Conservation (phyloP, 2,329 filamentous ascomycete species). For the Colletotrichum paranaense region DNA sequence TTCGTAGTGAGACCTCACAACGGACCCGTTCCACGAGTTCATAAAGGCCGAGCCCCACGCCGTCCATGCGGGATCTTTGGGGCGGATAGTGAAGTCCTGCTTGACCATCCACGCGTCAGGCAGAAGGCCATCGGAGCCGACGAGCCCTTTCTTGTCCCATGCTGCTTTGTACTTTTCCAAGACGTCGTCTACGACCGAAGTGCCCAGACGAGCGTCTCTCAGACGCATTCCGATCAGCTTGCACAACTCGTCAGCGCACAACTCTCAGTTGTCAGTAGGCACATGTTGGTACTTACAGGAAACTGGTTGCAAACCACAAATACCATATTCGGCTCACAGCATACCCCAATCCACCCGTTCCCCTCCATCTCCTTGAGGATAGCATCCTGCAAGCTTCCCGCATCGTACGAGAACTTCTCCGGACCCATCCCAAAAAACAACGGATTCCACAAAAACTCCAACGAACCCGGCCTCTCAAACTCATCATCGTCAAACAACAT, state of each 20-base stretch:
- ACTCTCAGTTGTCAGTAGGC: constrained; percentile 38
- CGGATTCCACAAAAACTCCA: constrained; percentile 52
- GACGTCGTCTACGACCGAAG: not conserved
- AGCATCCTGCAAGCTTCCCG: constrained; percentile 45
- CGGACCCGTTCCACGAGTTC: constrained; percentile 5
- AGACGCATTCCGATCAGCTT: constrained; percentile 31
- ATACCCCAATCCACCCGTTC: constrained; percentile 52
- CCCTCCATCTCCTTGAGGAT: constrained; percentile 51
- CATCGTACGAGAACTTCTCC: constrained; percentile 48
- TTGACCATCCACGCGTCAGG: not conserved
- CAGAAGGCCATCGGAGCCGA: not conserved
- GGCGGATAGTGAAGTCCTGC: not conserved
- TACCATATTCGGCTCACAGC: constrained; percentile 54
- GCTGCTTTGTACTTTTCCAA: not conserved
- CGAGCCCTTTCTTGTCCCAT: not conserved
- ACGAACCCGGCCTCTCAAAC: constrained; percentile 45
- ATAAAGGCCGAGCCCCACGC: not conserved
- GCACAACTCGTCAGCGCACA: not conserved
- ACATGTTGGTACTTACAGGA: constrained; percentile 44
- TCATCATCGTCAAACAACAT: constrained; percentile 56
- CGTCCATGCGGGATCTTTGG: not conserved
- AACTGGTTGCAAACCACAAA: constrained; percentile 57
- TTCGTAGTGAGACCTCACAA: constrained; percentile 34
- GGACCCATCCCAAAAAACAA: constrained; percentile 50
- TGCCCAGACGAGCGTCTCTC: constrained; percentile 9